Evolutionary conservation across 768 basidiomycete genomes (phyloP), one percentile per base, ranked within the genome.

Genomic region (Xerocomellus dryophilus): DNA sequence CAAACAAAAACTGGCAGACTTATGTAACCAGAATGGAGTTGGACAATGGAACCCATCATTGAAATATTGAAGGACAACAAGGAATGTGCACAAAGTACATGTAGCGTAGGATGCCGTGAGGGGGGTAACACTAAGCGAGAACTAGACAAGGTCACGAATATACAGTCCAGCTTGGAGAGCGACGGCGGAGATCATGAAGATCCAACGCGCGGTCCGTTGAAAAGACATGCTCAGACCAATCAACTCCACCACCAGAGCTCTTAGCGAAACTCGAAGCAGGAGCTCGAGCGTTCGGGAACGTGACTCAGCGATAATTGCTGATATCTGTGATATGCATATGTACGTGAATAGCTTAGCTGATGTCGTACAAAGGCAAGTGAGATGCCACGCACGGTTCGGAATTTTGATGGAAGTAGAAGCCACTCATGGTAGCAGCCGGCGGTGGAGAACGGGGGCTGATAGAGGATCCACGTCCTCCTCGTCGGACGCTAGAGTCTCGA

Each of bases 331-430:
- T 53, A 56, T 34, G 38, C 25, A 50, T 53, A 56, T 34, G 38
- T 29, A 46, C 21, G 47, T 31, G 45, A 53, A 56, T 23, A 29
- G 48, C 9, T 63, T 45, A 58, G 49, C 20, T 25, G 46, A 58
- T 47, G 38, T 38, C 27, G 23, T 21, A 44, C 27, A 25, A 41
- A 20, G 29, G 40, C 29, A 50, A 44, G n/a, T 43, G 50, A 57
- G 31, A 58, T 20, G 32, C 7, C n/a, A 83, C 89, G 74, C 66
- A 93, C 91, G 91, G 91, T 65, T 92, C 90, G 51, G 90, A 93
- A 68, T 93, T 89, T 77, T 88, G 86, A 71, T 94, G 92, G 73
- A 90, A 95, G 72, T 95, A 96, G 74, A 91, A 95, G 35, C 93
- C 90, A 59, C 81, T 88, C 88, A 92, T 91, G 25, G 83, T 84